These are phyloP conservation scores for Tillandsia fasciculata DNA, from an alignment of 176 grass and related monocot genomes.

Conservation along the genomic window DNA sequence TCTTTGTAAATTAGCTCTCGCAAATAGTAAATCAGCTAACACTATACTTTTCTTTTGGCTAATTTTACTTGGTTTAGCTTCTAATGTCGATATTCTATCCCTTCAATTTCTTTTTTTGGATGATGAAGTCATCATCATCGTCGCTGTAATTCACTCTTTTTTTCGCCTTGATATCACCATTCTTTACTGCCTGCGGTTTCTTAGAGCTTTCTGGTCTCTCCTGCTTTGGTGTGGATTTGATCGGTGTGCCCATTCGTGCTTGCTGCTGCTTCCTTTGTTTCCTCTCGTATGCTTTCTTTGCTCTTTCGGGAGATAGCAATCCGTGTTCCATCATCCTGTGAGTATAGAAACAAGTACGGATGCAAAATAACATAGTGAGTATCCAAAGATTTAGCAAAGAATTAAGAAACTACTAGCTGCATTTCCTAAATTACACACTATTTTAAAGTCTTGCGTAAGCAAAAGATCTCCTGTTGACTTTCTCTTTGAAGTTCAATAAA, in stretches of 20 bases:
- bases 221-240: constrained; percentile 32
- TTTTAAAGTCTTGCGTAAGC: too few species aligned
- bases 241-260: constrained; percentile 35
- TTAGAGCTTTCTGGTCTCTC: constrained; percentile 57
- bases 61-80: not conserved
- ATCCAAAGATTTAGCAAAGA: too few species aligned
- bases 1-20: constrained; percentile 2
- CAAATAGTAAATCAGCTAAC: not conserved
- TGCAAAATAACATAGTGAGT: too few species aligned
- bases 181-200: constrained; percentile 35
- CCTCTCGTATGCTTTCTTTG: constrained; percentile 81
- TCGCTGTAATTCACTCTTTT: constrained; percentile 53
- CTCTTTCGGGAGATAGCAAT: constrained; percentile 67
- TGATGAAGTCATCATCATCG: constrained; percentile 54
- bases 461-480: too few species aligned
- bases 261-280: constrained; percentile 66
- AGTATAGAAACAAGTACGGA: too few species aligned
- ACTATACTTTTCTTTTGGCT: not conserved
- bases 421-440: too few species aligned
- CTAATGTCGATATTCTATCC: constrained; percentile 14
- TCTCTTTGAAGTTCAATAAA: too few species aligned
- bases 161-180: constrained; percentile 48
- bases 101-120: constrained; percentile 48
- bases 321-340: constrained; percentile 97
- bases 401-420: too few species aligned